These are phyloP conservation scores for Gaillardinia entomophila DNA, from an alignment of 805 yeast species.

Conservation along the genomic window DNA sequence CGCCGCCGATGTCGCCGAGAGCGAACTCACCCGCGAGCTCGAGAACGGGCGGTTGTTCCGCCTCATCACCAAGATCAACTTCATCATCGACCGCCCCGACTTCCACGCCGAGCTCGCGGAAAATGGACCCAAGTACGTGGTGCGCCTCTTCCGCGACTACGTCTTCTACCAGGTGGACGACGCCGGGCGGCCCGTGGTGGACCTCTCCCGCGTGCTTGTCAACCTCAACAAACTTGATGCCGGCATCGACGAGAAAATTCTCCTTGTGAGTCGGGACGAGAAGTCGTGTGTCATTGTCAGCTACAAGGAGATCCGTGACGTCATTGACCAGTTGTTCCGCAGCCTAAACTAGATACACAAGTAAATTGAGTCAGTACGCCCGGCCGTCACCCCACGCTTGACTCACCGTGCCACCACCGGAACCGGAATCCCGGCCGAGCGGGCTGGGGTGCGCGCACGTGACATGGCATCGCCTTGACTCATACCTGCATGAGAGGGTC, in stretches of 20 bases:
- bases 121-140: slow-evolving; percentile 61
- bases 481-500: too few species aligned
- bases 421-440: too few species aligned
- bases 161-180: slow-evolving; percentile 83
- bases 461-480: too few species aligned
- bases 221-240: slow-evolving; percentile 87
- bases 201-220: slow-evolving; percentile 73
- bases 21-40: slow-evolving; percentile 61
- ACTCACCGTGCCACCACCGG: too few species aligned
- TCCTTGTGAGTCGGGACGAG: slow-evolving; percentile 80
- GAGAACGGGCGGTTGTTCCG: slow-evolving; percentile 88
- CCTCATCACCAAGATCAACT: slow-evolving; percentile 73
- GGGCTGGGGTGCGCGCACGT: too few species aligned
- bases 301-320: slow-evolving; percentile 73
- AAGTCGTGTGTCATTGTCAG: slow-evolving; percentile 79
- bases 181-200: slow-evolving; percentile 69
- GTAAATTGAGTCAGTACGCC: too few species aligned
- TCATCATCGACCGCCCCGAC: slow-evolving; percentile 72
- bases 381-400: too few species aligned
- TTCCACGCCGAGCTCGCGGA: slow-evolving; percentile 55
- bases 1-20: slow-evolving; percentile 53
- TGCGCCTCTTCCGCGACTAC: slow-evolving; percentile 70
- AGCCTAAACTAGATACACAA: too few species aligned
- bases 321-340: slow-evolving; percentile 66
- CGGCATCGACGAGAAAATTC: slow-evolving; percentile 77